Conservation (phyloP, 257 asterid species). For the Cinchona pubescens region DNA sequence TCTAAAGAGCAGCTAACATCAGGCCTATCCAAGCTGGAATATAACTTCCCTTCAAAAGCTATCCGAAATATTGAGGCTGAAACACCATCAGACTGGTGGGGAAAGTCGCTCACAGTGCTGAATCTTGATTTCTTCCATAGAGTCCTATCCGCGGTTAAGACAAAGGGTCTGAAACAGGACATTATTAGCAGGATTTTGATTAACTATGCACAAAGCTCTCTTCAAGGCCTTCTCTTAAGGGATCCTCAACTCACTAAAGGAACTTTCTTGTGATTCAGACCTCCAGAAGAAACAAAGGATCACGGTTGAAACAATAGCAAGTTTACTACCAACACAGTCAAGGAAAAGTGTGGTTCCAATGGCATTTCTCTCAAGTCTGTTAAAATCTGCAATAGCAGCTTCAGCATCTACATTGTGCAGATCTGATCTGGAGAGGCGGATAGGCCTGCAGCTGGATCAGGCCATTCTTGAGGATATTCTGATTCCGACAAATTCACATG, state of each 20-base stretch:
- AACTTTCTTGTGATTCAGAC: conserved; percentile 41
- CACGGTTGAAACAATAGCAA: conserved; percentile 56
- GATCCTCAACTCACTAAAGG: conserved; percentile 56
- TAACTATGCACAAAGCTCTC: conserved; percentile 73
- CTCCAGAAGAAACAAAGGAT: conserved; percentile 64
- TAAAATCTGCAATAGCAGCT: conserved; percentile 65
- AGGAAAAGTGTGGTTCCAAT: conserved; percentile 84
- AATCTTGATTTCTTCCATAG: conserved; percentile 74
- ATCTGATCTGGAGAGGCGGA: conserved; percentile 83
- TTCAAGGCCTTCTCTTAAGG: conserved; percentile 53
- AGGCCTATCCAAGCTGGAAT: conserved; percentile 77
- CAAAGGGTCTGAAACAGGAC: conserved; percentile 83
- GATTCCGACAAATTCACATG: conserved; percentile 54
- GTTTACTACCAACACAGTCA: conserved; percentile 70
- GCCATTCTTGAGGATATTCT: conserved; percentile 91
- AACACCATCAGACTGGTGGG: conserved; percentile 79
- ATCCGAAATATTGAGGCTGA: conserved; percentile 44
- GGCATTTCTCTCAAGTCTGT: conserved; percentile 76
- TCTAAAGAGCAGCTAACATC: conserved; percentile 85
- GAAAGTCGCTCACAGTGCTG: conserved; percentile 54
- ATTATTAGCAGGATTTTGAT: conserved; percentile 69
- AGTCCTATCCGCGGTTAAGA: conserved; percentile 65
- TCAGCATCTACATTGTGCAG: conserved; percentile 70
- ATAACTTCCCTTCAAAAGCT: conserved; percentile 49
- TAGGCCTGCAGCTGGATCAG: conserved; percentile 83